Conservation (phyloP, 148 eudicot species). For the Camellia granthamiana region DNA sequence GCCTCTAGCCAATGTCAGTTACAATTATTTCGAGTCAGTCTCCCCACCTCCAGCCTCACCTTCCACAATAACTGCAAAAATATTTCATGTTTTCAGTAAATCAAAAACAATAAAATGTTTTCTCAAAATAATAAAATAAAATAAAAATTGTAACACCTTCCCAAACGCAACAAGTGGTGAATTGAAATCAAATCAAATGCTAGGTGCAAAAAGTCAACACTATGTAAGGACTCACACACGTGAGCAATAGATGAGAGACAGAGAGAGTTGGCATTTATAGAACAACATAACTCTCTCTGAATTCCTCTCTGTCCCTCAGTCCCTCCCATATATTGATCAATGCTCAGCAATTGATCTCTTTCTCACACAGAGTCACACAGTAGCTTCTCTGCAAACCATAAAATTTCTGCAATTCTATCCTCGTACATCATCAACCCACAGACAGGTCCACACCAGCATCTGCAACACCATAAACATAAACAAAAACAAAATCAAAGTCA, state of each 20-base stretch:
- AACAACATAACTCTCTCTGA: slow-evolving; percentile 6
- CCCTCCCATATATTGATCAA: not conserved
- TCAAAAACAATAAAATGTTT: too few species aligned
- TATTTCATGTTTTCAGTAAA: too few species aligned
- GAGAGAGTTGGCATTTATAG: not conserved
- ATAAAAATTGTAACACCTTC: too few species aligned
- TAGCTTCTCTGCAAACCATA: not conserved
- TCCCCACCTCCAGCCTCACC: too few species aligned
- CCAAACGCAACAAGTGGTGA: too few species aligned
- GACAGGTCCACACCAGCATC: not conserved
- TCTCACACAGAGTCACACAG: not conserved
- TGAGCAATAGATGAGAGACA: not conserved
- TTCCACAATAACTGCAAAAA: too few species aligned
- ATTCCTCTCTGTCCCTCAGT: not conserved
- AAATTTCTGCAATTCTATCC: not conserved
- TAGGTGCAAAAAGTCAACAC: not conserved
- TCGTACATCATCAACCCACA: not conserved
- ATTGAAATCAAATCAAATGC: not conserved
- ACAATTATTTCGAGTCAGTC: too few species aligned
- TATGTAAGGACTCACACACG: slow-evolving; percentile 1
- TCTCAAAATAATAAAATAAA: too few species aligned
- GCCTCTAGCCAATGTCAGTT: too few species aligned
- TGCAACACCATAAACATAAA: not conserved
- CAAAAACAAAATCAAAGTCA: not conserved
- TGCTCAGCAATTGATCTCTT: not conserved